Percentiles rank a stretch among this genome's conserved stretches.
These are phyloP conservation scores for Rickenella mellea DNA, from an alignment of 768 basidiomycete species.

Conservation along the genomic window DNA sequence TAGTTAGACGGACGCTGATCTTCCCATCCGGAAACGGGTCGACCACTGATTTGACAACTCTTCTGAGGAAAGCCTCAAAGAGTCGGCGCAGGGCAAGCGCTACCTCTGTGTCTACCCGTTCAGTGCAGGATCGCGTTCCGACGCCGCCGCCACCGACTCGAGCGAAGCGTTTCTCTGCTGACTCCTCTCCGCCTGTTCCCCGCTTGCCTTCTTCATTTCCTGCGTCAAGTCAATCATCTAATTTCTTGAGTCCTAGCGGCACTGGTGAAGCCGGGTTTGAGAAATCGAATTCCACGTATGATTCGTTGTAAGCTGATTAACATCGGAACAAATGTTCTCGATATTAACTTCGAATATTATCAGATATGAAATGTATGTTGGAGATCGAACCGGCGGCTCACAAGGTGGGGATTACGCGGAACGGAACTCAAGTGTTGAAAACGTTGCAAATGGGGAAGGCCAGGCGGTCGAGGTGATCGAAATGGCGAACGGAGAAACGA, in stretches of 20 bases:
- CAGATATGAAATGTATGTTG: slow-evolving; percentile 76
- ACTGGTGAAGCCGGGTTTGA: too few species aligned
- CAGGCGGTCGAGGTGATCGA: slow-evolving; percentile 74
- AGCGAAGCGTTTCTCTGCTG: slow-evolving; percentile 54
- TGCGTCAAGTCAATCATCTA: slow-evolving; percentile 8
- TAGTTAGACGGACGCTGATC: slow-evolving; percentile 75
- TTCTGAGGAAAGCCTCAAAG: slow-evolving; percentile 46
- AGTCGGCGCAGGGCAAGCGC: slow-evolving; percentile 48
- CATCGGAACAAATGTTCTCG: neutral
- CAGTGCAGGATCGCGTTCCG: slow-evolving; percentile 72
- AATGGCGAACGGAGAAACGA: slow-evolving; percentile 78
- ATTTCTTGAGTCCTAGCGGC: too few species aligned
- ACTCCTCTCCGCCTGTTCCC: slow-evolving; percentile 62
- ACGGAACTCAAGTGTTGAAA: slow-evolving; percentile 2
- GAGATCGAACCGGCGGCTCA: slow-evolving; percentile 33
- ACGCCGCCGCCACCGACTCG: slow-evolving; percentile 72
- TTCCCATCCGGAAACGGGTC: slow-evolving; percentile 55
- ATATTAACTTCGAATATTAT: slow-evolving; percentile 8
- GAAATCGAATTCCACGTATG: slow-evolving; percentile 64
- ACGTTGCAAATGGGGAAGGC: slow-evolving; percentile 22
- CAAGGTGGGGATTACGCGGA: slow-evolving; percentile 2
- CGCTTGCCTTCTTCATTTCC: slow-evolving; percentile 45
- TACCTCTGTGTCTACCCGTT: slow-evolving; percentile 52
- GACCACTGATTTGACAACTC: slow-evolving; percentile 43
- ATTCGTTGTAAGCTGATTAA: slow-evolving; percentile 56